Conservation (phyloP, 805 yeast genomes). For the Sugiyamaella mastotermitis region DNA sequence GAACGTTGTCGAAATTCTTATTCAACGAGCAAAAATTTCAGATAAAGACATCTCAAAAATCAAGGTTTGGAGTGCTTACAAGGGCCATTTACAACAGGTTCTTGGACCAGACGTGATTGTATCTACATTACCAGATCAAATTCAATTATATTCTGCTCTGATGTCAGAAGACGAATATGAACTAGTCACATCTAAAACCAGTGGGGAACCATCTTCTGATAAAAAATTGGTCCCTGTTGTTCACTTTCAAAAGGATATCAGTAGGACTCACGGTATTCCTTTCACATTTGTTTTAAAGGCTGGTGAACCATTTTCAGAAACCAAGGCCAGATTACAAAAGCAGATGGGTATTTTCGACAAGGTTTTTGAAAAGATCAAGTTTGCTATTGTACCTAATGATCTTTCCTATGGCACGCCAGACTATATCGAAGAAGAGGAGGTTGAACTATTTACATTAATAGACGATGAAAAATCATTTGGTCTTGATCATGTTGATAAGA, state of each 20-base stretch:
- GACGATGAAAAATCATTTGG: constrained; percentile 53
- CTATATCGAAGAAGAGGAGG: constrained; percentile 45
- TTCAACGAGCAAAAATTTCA: constrained; percentile 47
- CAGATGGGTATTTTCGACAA: constrained; percentile 71
- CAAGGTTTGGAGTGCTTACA: constrained; percentile 30
- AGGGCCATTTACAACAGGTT: constrained; percentile 28
- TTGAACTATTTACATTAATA: constrained; percentile 51
- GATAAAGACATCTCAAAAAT: constrained; percentile 31
- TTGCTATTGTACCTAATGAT: constrained; percentile 43
- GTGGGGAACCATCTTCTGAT: constrained; percentile 16
- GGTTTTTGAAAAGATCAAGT: constrained; percentile 69
- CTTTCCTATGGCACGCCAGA: constrained; percentile 7
- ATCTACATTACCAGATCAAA: constrained; percentile 33
- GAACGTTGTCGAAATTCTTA: constrained; percentile 50
- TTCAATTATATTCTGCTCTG: constrained; percentile 41
- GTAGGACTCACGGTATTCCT: constrained; percentile 73
- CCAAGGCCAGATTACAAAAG: constrained; percentile 60
- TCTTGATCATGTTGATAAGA: constrained; percentile 82
- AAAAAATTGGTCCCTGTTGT: constrained; percentile 55
- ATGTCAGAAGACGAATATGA: constrained; percentile 37
- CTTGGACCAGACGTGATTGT: constrained; percentile 34
- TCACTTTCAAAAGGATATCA: constrained; percentile 70
- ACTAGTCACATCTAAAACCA: constrained; percentile 19
- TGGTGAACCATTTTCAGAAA: constrained; percentile 56
- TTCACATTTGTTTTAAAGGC: constrained; percentile 69